Conservation (phyloP, 345 rosid species). For the Euphorbia tirucalli region DNA sequence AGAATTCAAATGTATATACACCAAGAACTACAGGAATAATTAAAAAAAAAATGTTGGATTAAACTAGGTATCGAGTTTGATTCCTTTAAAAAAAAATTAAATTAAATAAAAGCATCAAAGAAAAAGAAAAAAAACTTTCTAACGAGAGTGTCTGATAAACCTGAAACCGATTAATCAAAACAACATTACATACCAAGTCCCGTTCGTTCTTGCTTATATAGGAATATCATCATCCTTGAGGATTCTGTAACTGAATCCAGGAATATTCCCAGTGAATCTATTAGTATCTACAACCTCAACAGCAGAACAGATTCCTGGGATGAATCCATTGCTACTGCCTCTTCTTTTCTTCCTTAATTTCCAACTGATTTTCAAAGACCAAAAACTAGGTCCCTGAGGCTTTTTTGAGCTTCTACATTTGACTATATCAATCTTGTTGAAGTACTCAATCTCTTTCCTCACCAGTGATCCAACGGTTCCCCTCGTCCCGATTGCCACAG, state of each 20-base stretch:
- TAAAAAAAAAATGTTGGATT: constrained; percentile 1
- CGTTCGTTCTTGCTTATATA: too few relatives aligned
- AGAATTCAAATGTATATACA: neutral
- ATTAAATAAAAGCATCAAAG: too few relatives aligned
- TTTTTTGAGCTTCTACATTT: constrained; percentile 26
- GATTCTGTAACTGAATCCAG: constrained; percentile 57
- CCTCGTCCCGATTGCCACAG: constrained; percentile 65
- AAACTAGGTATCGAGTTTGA: too few relatives aligned
- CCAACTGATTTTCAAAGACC: constrained; percentile 50
- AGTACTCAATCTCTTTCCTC: constrained; percentile 71
- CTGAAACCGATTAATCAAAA: too few relatives aligned
- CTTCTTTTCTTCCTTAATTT: constrained; percentile 57
- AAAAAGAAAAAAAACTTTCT: too few relatives aligned
- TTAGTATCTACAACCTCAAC: constrained; percentile 44
- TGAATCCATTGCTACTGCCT: constrained; percentile 27
- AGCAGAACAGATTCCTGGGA: constrained; percentile 56
- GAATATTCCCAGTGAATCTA: constrained; percentile 28
- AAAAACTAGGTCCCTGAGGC: constrained; percentile 39
- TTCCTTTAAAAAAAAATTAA: too few relatives aligned
- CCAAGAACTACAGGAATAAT: neutral
- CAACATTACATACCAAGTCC: too few relatives aligned
- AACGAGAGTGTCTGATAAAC: neutral
- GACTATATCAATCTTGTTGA: constrained; percentile 42
- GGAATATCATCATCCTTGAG: constrained; percentile 65
- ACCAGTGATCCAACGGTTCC: constrained; percentile 83